phyloP scores from a whole-genome alignment of 2,329 filamentous ascomycete genomes.

The Ophiocordyceps sinensis region DNA sequence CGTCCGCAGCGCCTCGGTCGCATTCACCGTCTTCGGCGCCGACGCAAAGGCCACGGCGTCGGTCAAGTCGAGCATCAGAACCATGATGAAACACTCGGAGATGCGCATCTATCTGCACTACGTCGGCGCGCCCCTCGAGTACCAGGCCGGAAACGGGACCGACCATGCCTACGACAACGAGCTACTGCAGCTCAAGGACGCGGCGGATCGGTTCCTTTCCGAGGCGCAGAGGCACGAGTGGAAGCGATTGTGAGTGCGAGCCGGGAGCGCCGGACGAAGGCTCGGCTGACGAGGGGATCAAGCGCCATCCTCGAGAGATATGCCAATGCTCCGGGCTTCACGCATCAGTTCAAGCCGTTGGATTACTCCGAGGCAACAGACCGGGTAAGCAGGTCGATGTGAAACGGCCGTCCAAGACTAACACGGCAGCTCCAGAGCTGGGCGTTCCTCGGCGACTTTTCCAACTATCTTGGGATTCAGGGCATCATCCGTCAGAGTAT shows the following conservation, averaged over 20 bases:
- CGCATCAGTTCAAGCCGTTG: neutral
- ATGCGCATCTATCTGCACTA: neutral
- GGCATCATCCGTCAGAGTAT: neutral
- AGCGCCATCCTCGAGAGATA: neutral
- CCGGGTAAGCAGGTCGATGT: neutral
- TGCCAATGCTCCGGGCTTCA: neutral
- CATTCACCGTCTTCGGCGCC: neutral
- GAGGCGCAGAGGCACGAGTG: neutral
- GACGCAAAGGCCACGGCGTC: neutral
- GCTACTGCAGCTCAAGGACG: neutral
- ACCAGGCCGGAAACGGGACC: neutral
- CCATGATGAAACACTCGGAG: neutral
- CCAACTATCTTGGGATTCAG: neutral
- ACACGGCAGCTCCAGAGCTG: neutral
- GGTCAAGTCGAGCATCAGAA: neutral
- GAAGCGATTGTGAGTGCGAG: constrained; percentile 1
- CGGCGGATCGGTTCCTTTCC: constrained; percentile 1
- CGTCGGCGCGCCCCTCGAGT: neutral
- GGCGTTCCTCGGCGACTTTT: neutral
- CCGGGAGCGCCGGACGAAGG: neutral
- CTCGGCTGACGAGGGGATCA: too few relatives aligned
- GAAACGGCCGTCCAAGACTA: neutral
- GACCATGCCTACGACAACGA: neutral
- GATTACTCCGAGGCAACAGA: neutral
- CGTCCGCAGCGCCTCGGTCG: neutral